phyloP scores from a whole-genome alignment of 176 grass and related monocot species.

The Rhynchospora breviuscula region DNA sequence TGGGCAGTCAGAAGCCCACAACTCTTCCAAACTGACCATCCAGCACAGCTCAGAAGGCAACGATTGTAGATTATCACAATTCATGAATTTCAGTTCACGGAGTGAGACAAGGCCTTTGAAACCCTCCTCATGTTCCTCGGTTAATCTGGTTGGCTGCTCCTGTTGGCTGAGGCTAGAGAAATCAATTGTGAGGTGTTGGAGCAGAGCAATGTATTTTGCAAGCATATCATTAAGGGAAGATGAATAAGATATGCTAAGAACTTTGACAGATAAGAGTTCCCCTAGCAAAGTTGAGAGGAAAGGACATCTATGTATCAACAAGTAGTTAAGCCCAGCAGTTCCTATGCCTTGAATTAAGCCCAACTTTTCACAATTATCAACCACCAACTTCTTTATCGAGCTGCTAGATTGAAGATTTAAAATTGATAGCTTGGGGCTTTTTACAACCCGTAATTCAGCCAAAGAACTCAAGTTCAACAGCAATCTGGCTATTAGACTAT shows the following conservation, averaged over 20 bases:
- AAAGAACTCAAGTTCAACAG: constrained; percentile 16
- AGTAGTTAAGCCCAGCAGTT: not conserved
- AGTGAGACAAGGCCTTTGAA: constrained; percentile 8
- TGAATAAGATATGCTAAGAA: not conserved
- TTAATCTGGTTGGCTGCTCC: not conserved
- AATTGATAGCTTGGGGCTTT: not conserved
- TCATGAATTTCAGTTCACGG: not conserved
- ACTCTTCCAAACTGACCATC: constrained; percentile 4
- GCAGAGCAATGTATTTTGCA: not conserved
- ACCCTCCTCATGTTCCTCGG: not conserved
- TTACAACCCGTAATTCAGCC: not conserved
- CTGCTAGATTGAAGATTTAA: constrained; percentile 14
- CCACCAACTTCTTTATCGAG: constrained; percentile 2
- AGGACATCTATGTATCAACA: constrained; percentile 9
- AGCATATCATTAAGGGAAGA: not conserved
- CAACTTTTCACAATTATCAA: constrained; percentile 6
- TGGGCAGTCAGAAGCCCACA: constrained; percentile 18
- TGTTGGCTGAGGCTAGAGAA: not conserved
- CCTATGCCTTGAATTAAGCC: not conserved
- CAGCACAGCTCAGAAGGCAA: constrained; percentile 13
- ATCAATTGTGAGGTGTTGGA: constrained; percentile 5
- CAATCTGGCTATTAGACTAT: constrained; percentile 1
- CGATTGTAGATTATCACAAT: constrained; percentile 11
- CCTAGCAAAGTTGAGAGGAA: constrained; percentile 3
- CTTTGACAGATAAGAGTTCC: not conserved